Evolutionary conservation across 164 flowering plant genomes (phyloP).

Genomic region (Liriodendron chinense): DNA sequence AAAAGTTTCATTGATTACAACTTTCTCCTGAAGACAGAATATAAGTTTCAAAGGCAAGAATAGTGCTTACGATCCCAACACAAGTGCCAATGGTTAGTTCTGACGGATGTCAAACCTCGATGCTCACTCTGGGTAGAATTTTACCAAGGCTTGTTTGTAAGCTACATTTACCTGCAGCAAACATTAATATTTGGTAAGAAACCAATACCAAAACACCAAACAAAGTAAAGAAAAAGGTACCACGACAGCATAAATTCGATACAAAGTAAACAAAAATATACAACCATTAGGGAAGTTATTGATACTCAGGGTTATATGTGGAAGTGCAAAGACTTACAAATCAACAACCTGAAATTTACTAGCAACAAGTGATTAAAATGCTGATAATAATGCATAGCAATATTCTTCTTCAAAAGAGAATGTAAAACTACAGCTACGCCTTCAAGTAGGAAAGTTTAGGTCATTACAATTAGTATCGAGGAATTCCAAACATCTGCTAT

Average conservation of each 20-base stretch:
- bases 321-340: constrained; percentile 89
- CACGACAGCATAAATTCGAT: no score
- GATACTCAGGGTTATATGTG: constrained; percentile 88
- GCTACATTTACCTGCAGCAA: no score
- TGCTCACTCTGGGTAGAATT: no score
- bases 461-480: background rate
- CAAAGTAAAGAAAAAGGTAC: no score
- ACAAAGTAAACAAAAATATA: no score
- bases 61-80: constrained; percentile 80
- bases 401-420: background rate
- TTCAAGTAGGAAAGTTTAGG: background rate
- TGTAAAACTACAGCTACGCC: background rate
- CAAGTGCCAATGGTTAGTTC: constrained; percentile 94
- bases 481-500: background rate
- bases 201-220: no score
- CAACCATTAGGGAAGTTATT: no score
- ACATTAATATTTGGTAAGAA: no score
- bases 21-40: background rate
- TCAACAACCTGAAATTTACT: constrained; percentile 64
- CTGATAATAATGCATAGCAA: background rate
- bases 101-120: no score
- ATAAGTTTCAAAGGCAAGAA: background rate
- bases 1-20: background rate
- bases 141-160: no score
- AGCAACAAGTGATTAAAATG: background rate